Conservation (phyloP, 164 flowering plant species). For the Stephania japonica region DNA sequence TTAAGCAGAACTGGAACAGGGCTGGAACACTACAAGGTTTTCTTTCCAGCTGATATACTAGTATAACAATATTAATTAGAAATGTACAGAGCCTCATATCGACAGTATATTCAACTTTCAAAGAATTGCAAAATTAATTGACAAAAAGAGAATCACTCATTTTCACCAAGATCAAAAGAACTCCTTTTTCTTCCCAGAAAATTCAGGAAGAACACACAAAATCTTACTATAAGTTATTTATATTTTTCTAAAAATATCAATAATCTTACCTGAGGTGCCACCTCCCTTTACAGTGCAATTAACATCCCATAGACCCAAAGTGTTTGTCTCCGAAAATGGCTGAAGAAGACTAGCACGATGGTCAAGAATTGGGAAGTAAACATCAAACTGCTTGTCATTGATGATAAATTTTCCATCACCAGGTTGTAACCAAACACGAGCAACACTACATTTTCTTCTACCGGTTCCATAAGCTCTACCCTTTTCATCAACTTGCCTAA, state of each 20-base stretch:
- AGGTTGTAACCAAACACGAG: slow-evolving; percentile 94
- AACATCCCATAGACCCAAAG: slow-evolving; percentile 91
- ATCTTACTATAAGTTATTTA: too few species aligned
- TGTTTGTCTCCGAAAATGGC: slow-evolving; percentile 85
- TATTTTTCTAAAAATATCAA: too few species aligned
- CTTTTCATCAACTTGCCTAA: slow-evolving; percentile 76
- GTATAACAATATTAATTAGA: not conserved
- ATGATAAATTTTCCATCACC: slow-evolving; percentile 79
- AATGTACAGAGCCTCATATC: not conserved
- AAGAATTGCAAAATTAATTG: not conserved
- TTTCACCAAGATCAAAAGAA: not conserved
- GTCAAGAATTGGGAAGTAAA: slow-evolving; percentile 85
- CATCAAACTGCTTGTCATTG: slow-evolving; percentile 82
- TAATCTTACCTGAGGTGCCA: slow-evolving; percentile 71
- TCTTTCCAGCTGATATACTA: not conserved
- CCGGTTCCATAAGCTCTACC: slow-evolving; percentile 99
- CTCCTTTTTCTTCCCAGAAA: not conserved
- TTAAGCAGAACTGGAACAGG: not conserved
- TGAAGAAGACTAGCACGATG: slow-evolving; percentile 87
- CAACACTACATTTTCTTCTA: slow-evolving; percentile 87
- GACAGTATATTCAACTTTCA: not conserved
- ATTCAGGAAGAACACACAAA: not conserved
- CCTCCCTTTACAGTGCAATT: slow-evolving; percentile 94
- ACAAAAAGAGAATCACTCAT: too few species aligned
- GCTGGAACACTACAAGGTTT: not conserved